Base-by-base conservation (phyloP, 768 basidiomycete species). In the Butyriboletus loyo region DNA sequence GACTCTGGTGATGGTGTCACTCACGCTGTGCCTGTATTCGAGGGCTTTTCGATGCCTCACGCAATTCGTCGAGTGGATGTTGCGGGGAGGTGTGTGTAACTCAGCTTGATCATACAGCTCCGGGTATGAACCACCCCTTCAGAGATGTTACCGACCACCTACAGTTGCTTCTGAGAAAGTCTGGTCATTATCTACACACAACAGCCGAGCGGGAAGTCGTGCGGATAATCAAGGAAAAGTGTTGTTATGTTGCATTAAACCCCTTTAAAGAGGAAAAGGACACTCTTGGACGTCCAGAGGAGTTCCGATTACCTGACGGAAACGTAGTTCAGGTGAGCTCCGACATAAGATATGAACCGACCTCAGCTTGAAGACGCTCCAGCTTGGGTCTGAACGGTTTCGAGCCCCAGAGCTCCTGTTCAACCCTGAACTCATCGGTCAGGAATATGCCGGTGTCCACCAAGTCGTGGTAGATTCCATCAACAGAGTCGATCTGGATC, bases 1-100 rank as follows among this genome's bases (percentile, higher is more conserved):
- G 97, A 99, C 68, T 98, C 96, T 6, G 97, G 97, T 11, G 97
- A 99, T 66, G 97, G 97, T 25, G 97, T 99, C 8, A 98, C 97
- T 22, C 97, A 99, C 56, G 92, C 97, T 14, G 97, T 99, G 3
- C 97, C 97, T 4, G 95, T 99, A 17, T 99, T 95, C 64, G 97
- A 99, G 66, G 97, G 97, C 1, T 98, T 98, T 76, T 95, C 93
- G 7, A 98, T 98, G 92, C 94, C 95, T 38, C 95, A 98, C 68
- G 96, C 97, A 36, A 95, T 98, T 59, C 85, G 93, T 37, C 81
- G 97, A 61, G 89, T 99, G 40, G 97, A 99, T 67, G 84, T 99
- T 15, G 97, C 97, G 34, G 97, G 97, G 69, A 82, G 95, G 92
- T 91, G 66, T 58, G 77, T 52, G 30, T 21, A 10, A 17, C 28